Evolutionary conservation across 1,284 basidiomycete species (phyloP).

Genomic region (Apiotrichum veenhuisii): DNA sequence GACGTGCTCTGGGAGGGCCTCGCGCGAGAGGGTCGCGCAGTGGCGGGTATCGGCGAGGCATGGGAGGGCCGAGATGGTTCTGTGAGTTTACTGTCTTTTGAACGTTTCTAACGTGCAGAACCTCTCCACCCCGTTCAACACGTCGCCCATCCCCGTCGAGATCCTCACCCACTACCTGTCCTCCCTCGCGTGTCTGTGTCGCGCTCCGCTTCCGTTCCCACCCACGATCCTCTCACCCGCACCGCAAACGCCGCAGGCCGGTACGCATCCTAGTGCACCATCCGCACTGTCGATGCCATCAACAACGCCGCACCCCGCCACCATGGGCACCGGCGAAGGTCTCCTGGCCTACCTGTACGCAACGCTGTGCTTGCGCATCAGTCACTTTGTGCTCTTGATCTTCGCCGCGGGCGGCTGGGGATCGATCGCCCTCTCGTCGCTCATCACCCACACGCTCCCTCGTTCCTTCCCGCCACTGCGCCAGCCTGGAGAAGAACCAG

Average conservation of each 20-base stretch:
- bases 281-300: slow-evolving; percentile 16
- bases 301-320: slow-evolving; percentile 11
- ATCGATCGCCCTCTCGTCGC: slow-evolving; percentile 67
- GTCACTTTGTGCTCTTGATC: slow-evolving; percentile 57
- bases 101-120: slow-evolving; percentile 20
- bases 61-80: slow-evolving; percentile 72
- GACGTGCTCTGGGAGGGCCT: slow-evolving; percentile 84
- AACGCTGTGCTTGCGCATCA: slow-evolving; percentile 39
- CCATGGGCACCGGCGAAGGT: slow-evolving; percentile 40
- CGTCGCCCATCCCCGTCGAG: slow-evolving; percentile 41
- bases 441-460: slow-evolving; percentile 60
- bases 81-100: slow-evolving; percentile 36
- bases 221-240: slow-evolving; percentile 37
- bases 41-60: slow-evolving; percentile 69
- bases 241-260: slow-evolving; percentile 30
- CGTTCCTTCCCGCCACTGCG: slow-evolving; percentile 49
- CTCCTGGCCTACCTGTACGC: slow-evolving; percentile 46
- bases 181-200: slow-evolving; percentile 32
- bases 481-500: background rate
- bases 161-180: slow-evolving; percentile 42
- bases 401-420: slow-evolving; percentile 88
- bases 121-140: slow-evolving; percentile 35
- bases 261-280: background rate
- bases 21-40: slow-evolving; percentile 75
- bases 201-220: slow-evolving; percentile 39